phyloP scores from a whole-genome alignment of 2,329 filamentous ascomycete species.

The Botrytis fragariae region DNA sequence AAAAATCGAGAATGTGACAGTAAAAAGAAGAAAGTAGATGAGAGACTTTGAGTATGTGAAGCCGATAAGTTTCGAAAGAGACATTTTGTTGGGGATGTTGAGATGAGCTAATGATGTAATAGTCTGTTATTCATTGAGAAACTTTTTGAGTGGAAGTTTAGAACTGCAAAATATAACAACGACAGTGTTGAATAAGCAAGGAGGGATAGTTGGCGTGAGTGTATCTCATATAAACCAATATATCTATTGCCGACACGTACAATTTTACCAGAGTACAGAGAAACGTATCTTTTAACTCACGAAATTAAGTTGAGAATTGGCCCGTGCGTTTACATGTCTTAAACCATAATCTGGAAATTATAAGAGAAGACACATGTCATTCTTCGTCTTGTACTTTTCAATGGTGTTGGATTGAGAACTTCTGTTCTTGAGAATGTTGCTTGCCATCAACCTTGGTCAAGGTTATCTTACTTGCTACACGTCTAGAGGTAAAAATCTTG shows the following conservation, averaged over 20 bases:
- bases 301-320: neutral
- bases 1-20: slow-evolving; percentile 1
- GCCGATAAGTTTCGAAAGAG: neutral
- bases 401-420: neutral
- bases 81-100: neutral
- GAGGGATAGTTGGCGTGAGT: neutral
- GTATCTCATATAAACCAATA: neutral
- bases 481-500: neutral
- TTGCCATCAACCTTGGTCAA: neutral
- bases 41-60: neutral
- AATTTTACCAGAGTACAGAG: neutral
- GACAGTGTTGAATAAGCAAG: neutral
- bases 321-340: neutral
- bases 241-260: neutral
- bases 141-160: too few species aligned
- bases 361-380: neutral
- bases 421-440: neutral
- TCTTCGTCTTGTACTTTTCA: neutral
- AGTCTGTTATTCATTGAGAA: neutral
- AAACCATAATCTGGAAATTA: neutral
- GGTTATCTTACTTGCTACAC: neutral
- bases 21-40: neutral
- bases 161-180: neutral
- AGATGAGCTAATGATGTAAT: neutral
- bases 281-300: neutral